phyloP scores from a whole-genome alignment of 1,284 basidiomycete genomes.

The Tilletia horrida region DNA sequence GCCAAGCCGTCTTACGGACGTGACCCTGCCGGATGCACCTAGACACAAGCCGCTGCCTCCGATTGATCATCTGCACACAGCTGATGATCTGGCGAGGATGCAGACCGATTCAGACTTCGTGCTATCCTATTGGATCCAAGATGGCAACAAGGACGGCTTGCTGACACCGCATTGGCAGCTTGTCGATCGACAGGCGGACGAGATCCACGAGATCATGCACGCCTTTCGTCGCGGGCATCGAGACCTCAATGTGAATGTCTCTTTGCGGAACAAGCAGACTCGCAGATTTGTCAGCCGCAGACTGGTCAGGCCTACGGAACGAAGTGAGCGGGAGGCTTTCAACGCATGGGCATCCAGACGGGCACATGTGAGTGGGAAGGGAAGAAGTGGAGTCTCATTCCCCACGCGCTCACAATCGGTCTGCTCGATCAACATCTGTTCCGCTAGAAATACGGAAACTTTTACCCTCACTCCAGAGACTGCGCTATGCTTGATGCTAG shows the following conservation, averaged over 20 bases:
- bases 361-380: background rate
- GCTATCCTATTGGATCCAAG: constrained; percentile 6
- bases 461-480: background rate
- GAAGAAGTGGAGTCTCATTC: background rate
- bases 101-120: background rate
- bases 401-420: background rate
- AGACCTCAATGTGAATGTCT: background rate
- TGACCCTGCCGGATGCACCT: background rate
- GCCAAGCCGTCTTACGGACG: background rate
- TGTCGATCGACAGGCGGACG: background rate
- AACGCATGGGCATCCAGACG: background rate
- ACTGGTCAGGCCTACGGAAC: constrained; percentile 4
- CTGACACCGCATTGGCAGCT: constrained; percentile 3
- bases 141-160: background rate
- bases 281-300: constrained; percentile 2
- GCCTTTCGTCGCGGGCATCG: constrained; percentile 14
- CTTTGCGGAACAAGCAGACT: background rate
- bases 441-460: background rate
- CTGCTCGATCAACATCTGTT: too few relatives aligned
- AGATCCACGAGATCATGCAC: constrained; percentile 4
- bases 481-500: background rate
- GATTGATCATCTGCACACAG: too few relatives aligned
- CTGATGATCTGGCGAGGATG: background rate
- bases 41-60: background rate
- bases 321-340: constrained; percentile 4